A percentile compares a stretch with the other conserved stretches of the same genome.
Conservation (phyloP, 345 rosid species). For the Eucalyptus victrix region DNA sequence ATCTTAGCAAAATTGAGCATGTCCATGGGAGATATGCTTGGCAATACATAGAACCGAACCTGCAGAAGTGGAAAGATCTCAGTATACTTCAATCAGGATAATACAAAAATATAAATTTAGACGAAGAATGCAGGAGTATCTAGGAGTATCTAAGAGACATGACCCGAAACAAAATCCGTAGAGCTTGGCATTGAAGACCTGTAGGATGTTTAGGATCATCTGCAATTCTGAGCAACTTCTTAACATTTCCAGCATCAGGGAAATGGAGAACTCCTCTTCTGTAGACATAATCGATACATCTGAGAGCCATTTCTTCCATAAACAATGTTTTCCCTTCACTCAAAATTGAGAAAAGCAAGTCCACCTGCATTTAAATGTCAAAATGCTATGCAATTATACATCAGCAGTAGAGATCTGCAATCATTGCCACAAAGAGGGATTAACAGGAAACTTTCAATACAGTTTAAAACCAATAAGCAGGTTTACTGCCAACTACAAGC, state of each 20-base stretch:
- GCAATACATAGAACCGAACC: slow-evolving; percentile 27
- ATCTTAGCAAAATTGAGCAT: slow-evolving; percentile 21
- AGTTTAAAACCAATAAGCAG: not conserved
- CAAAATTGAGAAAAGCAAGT: slow-evolving; percentile 40
- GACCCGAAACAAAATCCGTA: slow-evolving; percentile 58
- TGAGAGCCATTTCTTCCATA: slow-evolving; percentile 40
- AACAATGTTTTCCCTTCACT: slow-evolving; percentile 18
- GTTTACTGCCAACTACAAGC: not conserved
- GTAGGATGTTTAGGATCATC: slow-evolving; percentile 32
- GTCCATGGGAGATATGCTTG: slow-evolving; percentile 6
- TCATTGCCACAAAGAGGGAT: not conserved
- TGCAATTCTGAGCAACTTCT: slow-evolving; percentile 17
- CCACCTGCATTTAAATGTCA: slow-evolving; percentile 30
- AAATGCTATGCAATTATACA: not conserved
- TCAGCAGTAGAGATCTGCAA: not conserved
- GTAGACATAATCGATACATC: slow-evolving; percentile 46
- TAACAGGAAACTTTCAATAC: not conserved
- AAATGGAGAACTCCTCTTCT: slow-evolving; percentile 26
- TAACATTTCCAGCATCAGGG: slow-evolving; percentile 9
- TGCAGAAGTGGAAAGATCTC: slow-evolving; percentile 20
- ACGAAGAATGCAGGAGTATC: not conserved
- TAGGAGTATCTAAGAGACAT: not conserved
- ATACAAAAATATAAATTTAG: not conserved
- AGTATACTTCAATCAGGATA: not conserved
- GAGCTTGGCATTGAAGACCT: slow-evolving; percentile 46